Percentiles rank a stretch among this genome's conserved stretches.
Evolutionary conservation across 345 rosid genomes (phyloP).

Genomic region (Eucalyptus polyanthemos): DNA sequence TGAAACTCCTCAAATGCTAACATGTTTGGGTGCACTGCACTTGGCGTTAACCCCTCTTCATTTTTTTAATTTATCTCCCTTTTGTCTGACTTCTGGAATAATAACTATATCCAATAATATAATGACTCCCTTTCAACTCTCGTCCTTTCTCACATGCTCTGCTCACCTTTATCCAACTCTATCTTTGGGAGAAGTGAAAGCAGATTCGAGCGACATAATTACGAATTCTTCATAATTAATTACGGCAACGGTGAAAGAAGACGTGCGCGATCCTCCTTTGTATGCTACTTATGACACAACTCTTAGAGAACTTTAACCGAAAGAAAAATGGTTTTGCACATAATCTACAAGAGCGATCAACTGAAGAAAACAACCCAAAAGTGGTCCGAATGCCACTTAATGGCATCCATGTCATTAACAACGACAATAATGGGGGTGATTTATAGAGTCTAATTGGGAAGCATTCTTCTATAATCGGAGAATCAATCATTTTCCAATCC

Average conservation of each 20-base stretch:
- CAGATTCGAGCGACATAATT: not conserved
- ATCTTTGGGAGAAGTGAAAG: not conserved
- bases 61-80: rapidly evolving
- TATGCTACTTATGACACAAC: not conserved
- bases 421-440: not conserved
- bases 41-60: not conserved
- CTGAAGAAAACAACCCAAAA: not conserved
- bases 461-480: not conserved
- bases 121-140: not conserved
- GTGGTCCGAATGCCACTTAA: not conserved
- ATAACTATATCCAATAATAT: not conserved
- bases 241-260: not conserved
- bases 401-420: not conserved
- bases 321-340: not conserved
- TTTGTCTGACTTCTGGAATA: not conserved
- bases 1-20: not conserved
- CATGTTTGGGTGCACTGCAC: not conserved
- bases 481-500: not conserved
- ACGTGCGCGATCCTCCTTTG: not conserved
- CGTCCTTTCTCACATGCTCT: not conserved
- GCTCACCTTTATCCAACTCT: not conserved
- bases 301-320: not conserved
- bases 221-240: not conserved
- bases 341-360: not conserved
- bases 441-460: not conserved